Conservation (phyloP, 495 filamentous ascomycete genomes). For the Xylaria telfairii region DNA sequence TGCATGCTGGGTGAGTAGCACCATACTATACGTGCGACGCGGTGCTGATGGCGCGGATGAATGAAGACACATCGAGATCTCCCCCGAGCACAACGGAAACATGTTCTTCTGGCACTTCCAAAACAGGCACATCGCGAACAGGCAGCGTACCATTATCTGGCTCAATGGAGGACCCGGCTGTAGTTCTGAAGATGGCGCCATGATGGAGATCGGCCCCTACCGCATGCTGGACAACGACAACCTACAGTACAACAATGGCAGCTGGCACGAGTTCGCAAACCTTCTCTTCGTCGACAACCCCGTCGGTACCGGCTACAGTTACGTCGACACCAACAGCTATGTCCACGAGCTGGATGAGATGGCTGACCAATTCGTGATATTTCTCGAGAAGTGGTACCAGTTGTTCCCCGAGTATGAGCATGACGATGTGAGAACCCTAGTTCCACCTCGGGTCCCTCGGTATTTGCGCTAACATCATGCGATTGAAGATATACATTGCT, state of each 20-base stretch:
- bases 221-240: constrained; percentile 76
- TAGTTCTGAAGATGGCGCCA: constrained; percentile 92
- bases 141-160: constrained; percentile 93
- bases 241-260: constrained; percentile 82
- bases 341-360: constrained; percentile 85
- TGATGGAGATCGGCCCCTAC: constrained; percentile 98
- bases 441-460: background rate
- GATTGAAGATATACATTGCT: constrained; percentile 79
- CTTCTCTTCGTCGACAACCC: constrained; percentile 96
- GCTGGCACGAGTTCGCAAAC: constrained; percentile 98
- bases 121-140: constrained; percentile 92
- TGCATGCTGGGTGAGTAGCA: constrained; percentile 90
- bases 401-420: constrained; percentile 91
- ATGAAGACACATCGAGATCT: constrained; percentile 86
- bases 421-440: constrained; percentile 77
- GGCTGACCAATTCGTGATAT: constrained; percentile 84
- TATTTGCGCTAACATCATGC: constrained; percentile 42
- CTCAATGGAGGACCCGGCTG: constrained; percentile 96
- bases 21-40: background rate
- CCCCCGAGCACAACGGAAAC: constrained; percentile 82
- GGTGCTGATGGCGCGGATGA: background rate
- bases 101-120: constrained; percentile 98
- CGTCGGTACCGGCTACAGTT: constrained; percentile 95
- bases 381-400: constrained; percentile 87
- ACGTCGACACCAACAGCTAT: constrained; percentile 85